Evolutionary conservation across 2,329 filamentous ascomycete genomes (phyloP), one percentile per base, ranked within the genome.

Genomic region (Tolypocladium inflatum): DNA sequence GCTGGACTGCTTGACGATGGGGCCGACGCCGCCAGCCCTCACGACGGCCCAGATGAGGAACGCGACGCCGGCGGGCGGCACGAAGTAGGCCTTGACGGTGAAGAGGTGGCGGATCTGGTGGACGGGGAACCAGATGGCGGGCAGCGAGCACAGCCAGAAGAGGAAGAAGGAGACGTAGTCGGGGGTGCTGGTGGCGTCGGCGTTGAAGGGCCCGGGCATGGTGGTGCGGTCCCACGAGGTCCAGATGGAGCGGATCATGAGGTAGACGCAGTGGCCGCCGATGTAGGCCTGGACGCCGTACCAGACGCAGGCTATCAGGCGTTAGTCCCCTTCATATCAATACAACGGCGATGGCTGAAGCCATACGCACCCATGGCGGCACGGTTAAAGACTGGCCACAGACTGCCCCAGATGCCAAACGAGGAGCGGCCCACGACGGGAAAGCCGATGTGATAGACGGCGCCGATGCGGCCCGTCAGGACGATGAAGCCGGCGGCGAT

Each of bases 201-300:
- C 68, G 1, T 83, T 74, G 59, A 94, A 89, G 9, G 80, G 80
- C 66, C 93, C 91, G 13, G 80, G 84, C 61, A 91, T 80, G 2
- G 77, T 80, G 5, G 80, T 70, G 15, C 76, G 73, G 63, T 82
- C 78, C 82, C 83, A 89, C 54, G 79, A 80, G 60, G 78, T 82
- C 90, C 90, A 96, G 68, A 96, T 93, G 4, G 89, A 77, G 53
- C 87, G 81, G 61, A 96, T 93, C 90, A 96, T 96, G 59, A 96
- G 76, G 62, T 91, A 91, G 5, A 96, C 86, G 65, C 91, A 96
- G 59, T 88, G 78, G 33, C 89, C 89, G 65, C 91, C 91, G 62
- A 96, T 95, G 76, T 90, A 96, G 7, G 83, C 75, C 70, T 94
- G 90, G 33, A 95, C 90, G 55, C 89, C 90, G 62, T 92, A 93